Conservation (phyloP, 345 rosid genomes). For the Mercurialis annua region DNA sequence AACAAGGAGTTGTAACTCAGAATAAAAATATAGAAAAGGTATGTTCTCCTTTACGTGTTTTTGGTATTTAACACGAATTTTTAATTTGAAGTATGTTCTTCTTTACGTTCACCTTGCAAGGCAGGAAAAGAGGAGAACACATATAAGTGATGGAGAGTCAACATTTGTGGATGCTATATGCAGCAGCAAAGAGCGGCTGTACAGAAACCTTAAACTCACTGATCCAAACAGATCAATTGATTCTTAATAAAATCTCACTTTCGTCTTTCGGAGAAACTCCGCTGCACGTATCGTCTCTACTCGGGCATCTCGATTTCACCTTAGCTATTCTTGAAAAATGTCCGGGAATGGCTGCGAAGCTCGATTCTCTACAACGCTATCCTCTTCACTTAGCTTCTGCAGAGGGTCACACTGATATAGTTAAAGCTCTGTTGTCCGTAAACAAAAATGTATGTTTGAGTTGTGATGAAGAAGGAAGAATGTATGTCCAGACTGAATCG, state of each 20-base stretch:
- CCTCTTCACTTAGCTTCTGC: slow-evolving; percentile 18
- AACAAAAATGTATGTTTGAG: not conserved
- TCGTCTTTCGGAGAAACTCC: slow-evolving; percentile 4
- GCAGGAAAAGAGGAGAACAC: too few relatives aligned
- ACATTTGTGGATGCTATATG: not conserved
- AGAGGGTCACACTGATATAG: not conserved
- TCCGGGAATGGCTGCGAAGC: not conserved
- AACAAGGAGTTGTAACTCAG: too few relatives aligned
- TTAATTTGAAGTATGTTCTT: too few relatives aligned
- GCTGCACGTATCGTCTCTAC: not conserved
- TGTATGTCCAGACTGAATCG: too few relatives aligned
- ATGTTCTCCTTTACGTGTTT: too few relatives aligned
- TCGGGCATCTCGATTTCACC: slow-evolving; percentile 13
- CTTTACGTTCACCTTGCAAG: too few relatives aligned
- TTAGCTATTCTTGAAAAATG: not conserved
- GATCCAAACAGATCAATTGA: not conserved
- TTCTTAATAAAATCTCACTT: slow-evolving; percentile 3
- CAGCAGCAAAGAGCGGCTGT: slow-evolving; percentile 6
- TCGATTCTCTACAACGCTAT: not conserved
- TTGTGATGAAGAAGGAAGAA: not conserved
- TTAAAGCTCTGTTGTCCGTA: not conserved
- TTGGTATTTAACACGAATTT: too few relatives aligned
- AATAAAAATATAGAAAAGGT: too few relatives aligned
- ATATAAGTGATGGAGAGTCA: not conserved
- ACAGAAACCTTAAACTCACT: not conserved